These are phyloP conservation scores for Chondrus crispus DNA, from an alignment of 23 red algal genomes.

Conservation along the genomic window DNA sequence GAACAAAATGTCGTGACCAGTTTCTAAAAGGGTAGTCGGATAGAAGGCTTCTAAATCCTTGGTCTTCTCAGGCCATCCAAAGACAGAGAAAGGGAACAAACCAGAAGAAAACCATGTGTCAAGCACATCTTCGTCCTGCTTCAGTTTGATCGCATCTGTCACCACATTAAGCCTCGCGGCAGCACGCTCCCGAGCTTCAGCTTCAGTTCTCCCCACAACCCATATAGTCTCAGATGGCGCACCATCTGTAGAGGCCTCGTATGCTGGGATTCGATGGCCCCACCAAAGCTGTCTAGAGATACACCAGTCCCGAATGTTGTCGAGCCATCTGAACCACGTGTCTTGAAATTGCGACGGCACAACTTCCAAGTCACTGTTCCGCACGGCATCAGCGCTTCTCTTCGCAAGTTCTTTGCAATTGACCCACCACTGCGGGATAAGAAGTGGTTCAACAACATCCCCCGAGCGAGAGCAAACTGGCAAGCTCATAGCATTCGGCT, in stretches of 20 bases:
- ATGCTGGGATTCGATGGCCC: constrained; percentile 95
- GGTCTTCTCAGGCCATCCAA: constrained; percentile 89
- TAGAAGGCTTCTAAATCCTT: constrained; percentile 82
- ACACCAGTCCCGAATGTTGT: constrained; percentile 97
- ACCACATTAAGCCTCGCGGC: constrained; percentile 15
- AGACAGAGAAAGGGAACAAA: constrained; percentile 98
- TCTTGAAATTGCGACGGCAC: constrained; percentile 74
- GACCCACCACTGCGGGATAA: constrained; percentile 96
- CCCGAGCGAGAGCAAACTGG: constrained; percentile 90
- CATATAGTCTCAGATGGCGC: background rate
- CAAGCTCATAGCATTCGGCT: constrained; percentile 87
- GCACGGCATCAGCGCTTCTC: constrained; percentile 51
- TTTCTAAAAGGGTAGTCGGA: constrained; percentile 93
- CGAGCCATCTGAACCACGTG: constrained; percentile 93
- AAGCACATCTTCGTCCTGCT: constrained; percentile 98
- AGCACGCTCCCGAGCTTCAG: constrained; percentile 65
- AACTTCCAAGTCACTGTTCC: constrained; percentile 73
- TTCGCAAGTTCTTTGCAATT: constrained; percentile 86
- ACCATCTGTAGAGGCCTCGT: constrained; percentile 39
- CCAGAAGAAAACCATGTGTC: constrained; percentile 99
- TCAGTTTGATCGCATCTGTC: constrained; percentile 27
- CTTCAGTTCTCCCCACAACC: constrained; percentile 87
- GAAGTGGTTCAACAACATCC: constrained; percentile 93
- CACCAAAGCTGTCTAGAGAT: constrained; percentile 99
- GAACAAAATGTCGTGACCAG: constrained; percentile 98